Base-by-base conservation (phyloP, 768 basidiomycete species). In the Termitomyces sp. region DNA sequence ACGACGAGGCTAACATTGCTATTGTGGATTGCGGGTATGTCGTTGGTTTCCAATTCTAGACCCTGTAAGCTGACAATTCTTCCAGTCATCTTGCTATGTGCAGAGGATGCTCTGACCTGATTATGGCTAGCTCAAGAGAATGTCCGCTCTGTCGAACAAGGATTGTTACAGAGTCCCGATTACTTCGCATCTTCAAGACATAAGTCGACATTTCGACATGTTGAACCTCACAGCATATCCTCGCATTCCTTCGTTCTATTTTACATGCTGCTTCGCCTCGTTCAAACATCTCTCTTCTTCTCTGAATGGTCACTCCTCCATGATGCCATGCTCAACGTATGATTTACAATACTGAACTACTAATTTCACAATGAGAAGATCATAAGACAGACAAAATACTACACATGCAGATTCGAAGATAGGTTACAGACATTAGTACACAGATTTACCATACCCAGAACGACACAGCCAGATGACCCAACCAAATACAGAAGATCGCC, bases 21-120 rank as follows among this genome's bases (percentile, higher is more conserved):
- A 85, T 94, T 52, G 89, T 96, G 12, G 94, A 97, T 69, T 97
- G 94, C 81, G 94, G 94, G 88, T 91, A 67, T 41, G 87, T 81
- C 1, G 41, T 11, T 23, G 29, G 39, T 40, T 3, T 40, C 3
- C 18, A n/a, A 20, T 40, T 1, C 25, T 39, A 22, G 18, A 15
- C 3, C 6, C 20, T 33, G n/a, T n/a, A 2, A 32, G 9, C 20
- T 53, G 5, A 57, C 16, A n/a, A 18, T 50, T 39, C 41, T 57
- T 23, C 6, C 60, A 91, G 91, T n/a, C 90, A 93, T 66, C 76
- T 94, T 32, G 81, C 85, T 6, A 81, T 93, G 83, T 93, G 91
- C 58, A 78, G 86, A 60, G 72, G 64, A 13, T 92, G 91, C 65
- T 88, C 91, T 7, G 91, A 93, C 36, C 74, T 89, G 25, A 75